Conservation (phyloP, 2,329 filamentous ascomycete species). For the Aspergillus proliferans region DNA sequence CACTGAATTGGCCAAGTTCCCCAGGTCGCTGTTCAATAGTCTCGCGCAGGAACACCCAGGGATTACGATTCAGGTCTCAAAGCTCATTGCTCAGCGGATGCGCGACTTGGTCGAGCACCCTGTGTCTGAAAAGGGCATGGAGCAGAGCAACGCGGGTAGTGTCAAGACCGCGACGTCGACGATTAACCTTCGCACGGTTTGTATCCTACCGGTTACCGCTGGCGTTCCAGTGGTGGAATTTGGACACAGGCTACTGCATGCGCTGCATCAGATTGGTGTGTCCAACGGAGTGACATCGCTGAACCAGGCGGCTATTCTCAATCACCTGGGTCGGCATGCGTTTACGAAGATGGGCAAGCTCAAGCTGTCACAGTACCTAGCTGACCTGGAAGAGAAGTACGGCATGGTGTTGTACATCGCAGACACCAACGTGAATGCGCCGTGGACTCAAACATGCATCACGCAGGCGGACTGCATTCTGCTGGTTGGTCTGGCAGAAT, state of each 20-base stretch:
- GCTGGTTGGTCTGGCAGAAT: conserved; percentile 83
- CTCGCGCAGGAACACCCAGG: conserved; percentile 93
- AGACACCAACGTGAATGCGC: conserved; percentile 93
- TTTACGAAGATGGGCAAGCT: conserved; percentile 97
- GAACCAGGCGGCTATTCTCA: conserved; percentile 88
- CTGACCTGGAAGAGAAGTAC: conserved; percentile 95
- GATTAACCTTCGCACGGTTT: conserved; percentile 85
- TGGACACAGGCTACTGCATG: conserved; percentile 78
- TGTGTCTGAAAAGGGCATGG: conserved; percentile 58
- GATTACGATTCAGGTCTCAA: conserved; percentile 98
- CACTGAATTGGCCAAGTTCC: conserved; percentile 93
- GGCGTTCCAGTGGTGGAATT: conserved; percentile 95
- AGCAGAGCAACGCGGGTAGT: conserved; percentile 51
- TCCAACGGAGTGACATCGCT: conserved; percentile 85
- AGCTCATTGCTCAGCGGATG: conserved; percentile 96
- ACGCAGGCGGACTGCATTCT: conserved; percentile 94
- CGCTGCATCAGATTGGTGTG: conserved; percentile 80
- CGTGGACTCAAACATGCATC: conserved; percentile 98
- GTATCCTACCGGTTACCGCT: conserved; percentile 80
- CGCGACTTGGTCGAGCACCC: conserved; percentile 78
- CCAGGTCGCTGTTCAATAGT: conserved; percentile 93
- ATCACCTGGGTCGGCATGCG: conserved; percentile 89
- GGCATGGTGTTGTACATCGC: conserved; percentile 92
- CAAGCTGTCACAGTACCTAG: conserved; percentile 90
- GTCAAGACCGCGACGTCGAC: conserved; percentile 64